Percentiles rank a stretch among this genome's conserved stretches.
These are phyloP conservation scores for Monosporascus sp. DNA, from an alignment of 2,329 filamentous ascomycete species.

Conservation along the genomic window DNA sequence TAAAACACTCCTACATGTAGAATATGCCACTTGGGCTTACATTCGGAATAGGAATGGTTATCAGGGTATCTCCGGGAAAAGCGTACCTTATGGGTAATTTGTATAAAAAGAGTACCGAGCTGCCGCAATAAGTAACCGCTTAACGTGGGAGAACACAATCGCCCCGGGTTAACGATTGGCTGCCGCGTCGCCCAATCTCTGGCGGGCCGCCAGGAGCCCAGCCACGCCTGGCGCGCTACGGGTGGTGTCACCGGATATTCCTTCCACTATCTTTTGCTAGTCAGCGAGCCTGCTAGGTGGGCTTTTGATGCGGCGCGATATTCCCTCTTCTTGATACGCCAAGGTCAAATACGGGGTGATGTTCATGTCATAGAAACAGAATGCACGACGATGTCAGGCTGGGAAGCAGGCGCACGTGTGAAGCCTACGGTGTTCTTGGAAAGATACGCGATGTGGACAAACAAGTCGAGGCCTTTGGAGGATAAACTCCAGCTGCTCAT, in stretches of 20 bases:
- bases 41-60: no score
- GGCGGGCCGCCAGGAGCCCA: conserved; percentile 13
- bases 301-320: neutral
- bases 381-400: neutral
- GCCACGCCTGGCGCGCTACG: conserved; percentile 16
- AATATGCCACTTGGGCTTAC: no score
- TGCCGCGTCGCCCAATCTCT: conserved; percentile 10
- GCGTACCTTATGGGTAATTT: no score
- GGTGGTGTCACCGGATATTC: conserved; percentile 13
- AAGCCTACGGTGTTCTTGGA: neutral
- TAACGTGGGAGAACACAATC: conserved; percentile 8
- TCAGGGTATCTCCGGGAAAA: no score
- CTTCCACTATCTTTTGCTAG: neutral
- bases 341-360: neutral
- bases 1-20: no score
- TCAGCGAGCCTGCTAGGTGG: neutral
- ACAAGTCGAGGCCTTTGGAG: neutral
- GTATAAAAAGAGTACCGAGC: neutral
- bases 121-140: neutral
- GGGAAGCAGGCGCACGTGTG: neutral
- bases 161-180: conserved; percentile 24
- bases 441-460: conserved; percentile 12
- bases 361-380: neutral
- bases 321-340: neutral
- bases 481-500: conserved; percentile 7